A percentile compares a stretch with the other conserved stretches of the same genome.
These are phyloP conservation scores for Entamoeba invadens DNA, from an alignment of 208 protist species.

Conservation along the genomic window DNA sequence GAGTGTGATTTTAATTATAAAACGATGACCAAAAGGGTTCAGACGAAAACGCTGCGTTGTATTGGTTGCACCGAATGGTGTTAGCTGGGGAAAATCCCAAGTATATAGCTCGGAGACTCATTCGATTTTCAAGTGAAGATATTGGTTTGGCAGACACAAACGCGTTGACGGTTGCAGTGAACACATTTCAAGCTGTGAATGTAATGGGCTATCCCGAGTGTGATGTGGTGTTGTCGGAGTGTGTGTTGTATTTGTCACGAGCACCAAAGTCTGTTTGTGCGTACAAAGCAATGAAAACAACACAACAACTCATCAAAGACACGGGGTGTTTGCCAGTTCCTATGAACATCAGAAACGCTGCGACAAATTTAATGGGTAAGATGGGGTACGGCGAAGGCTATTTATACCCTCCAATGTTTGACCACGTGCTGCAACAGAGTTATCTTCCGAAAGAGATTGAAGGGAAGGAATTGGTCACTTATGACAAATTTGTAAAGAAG, in stretches of 20 bases:
- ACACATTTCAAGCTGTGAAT: neutral
- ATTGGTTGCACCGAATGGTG: constrained; percentile 35
- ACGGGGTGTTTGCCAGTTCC: neutral
- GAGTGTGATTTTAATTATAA: no score
- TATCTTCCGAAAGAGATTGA: neutral
- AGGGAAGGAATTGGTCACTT: neutral
- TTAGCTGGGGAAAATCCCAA: constrained; percentile 31
- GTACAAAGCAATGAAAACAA: neutral
- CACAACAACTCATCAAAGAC: neutral
- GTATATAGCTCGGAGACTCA: constrained; percentile 39
- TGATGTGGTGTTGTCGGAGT: neutral
- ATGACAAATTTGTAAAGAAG: neutral
- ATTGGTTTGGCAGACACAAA: constrained; percentile 33
- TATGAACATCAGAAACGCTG: neutral
- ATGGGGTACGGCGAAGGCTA: neutral
- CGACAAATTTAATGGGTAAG: neutral
- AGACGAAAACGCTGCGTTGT: constrained; percentile 40
- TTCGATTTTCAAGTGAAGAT: constrained; percentile 44
- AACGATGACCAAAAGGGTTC: no score
- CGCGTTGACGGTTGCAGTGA: neutral
- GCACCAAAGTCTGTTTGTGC: neutral
- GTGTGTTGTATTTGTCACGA: neutral
- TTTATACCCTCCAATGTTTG: neutral
- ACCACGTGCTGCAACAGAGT: neutral
- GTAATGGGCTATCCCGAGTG: neutral